These are phyloP conservation scores for Sordaria brevicollis DNA, from an alignment of 495 filamentous ascomycete genomes.

Conservation along the genomic window DNA sequence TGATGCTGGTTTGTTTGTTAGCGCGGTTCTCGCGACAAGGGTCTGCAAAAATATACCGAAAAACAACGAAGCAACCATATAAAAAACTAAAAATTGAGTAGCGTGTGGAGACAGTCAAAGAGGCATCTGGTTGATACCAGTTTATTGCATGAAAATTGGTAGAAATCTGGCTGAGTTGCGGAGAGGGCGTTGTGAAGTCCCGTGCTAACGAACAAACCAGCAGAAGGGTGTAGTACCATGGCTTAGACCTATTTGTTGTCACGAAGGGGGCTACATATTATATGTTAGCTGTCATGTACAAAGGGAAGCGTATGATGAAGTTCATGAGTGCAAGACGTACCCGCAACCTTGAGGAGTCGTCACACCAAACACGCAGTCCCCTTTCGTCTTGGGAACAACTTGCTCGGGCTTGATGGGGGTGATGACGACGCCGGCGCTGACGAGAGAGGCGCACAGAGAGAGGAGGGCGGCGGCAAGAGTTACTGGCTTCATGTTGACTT, in stretches of 20 bases:
- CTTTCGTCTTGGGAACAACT: constrained; percentile 27
- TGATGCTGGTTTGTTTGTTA: too few species aligned
- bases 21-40: too few species aligned
- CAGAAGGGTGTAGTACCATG: too few species aligned
- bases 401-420: constrained; percentile 34
- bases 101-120: too few species aligned
- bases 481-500: constrained; percentile 26
- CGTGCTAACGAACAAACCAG: too few species aligned
- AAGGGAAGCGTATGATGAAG: not conserved
- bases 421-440: constrained; percentile 35
- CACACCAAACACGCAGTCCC: constrained; percentile 41
- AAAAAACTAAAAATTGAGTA: too few species aligned
- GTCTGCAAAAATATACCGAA: too few species aligned
- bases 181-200: too few species aligned
- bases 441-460: constrained; percentile 33
- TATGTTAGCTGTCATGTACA: not conserved
- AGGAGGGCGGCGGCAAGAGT: constrained; percentile 21
- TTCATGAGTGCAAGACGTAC: constrained; percentile 23
- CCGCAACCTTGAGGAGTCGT: constrained; percentile 38
- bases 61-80: too few species aligned
- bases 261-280: not conserved
- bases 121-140: too few species aligned
- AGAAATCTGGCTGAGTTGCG: too few species aligned
- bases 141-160: too few species aligned
- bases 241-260: not conserved